Evolutionary conservation across 2,329 filamentous ascomycete genomes (phyloP).

Genomic region (Tolypocladium ovalisporum): DNA sequence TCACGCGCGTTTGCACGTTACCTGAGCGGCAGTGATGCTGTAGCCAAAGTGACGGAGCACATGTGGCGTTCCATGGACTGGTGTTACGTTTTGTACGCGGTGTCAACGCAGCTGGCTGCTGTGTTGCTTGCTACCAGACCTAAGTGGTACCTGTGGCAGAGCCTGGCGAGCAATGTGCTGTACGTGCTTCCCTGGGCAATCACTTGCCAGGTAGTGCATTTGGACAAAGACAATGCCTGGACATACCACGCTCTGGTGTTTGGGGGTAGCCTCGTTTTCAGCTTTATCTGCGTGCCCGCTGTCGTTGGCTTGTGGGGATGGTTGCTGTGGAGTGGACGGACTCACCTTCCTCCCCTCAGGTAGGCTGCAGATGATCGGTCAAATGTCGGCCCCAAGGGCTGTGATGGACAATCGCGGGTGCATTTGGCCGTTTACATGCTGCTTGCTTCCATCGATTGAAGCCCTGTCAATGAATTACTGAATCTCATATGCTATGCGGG

Average conservation of each 20-base stretch:
- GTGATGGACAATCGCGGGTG: too few species aligned
- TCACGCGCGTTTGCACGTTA: conserved; percentile 51
- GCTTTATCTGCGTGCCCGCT: conserved; percentile 44
- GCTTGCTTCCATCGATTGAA: too few species aligned
- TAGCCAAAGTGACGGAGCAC: conserved; percentile 48
- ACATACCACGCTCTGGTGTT: conserved; percentile 57
- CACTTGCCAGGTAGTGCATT: conserved; percentile 36
- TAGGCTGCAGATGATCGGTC: too few species aligned
- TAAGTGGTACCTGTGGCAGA: conserved; percentile 58
- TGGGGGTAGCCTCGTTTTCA: conserved; percentile 57
- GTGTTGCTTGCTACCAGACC: conserved; percentile 54
- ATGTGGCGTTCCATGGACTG: conserved; percentile 56
- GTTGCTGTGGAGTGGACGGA: conserved; percentile 11
- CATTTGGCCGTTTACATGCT: too few species aligned
- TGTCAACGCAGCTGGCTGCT: conserved; percentile 53
- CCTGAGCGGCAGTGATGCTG: conserved; percentile 43
- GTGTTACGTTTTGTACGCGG: conserved; percentile 61
- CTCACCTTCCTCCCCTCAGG: not conserved
- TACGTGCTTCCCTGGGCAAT: conserved; percentile 65
- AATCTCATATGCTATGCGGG: too few species aligned
- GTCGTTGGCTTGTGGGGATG: conserved; percentile 41
- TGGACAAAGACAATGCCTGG: conserved; percentile 49
- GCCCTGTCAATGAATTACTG: too few species aligned
- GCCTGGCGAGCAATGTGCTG: conserved; percentile 52
- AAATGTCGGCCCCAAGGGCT: too few species aligned